Conservation (phyloP, 257 asterid species). For the Euphrasia confusa region DNA sequence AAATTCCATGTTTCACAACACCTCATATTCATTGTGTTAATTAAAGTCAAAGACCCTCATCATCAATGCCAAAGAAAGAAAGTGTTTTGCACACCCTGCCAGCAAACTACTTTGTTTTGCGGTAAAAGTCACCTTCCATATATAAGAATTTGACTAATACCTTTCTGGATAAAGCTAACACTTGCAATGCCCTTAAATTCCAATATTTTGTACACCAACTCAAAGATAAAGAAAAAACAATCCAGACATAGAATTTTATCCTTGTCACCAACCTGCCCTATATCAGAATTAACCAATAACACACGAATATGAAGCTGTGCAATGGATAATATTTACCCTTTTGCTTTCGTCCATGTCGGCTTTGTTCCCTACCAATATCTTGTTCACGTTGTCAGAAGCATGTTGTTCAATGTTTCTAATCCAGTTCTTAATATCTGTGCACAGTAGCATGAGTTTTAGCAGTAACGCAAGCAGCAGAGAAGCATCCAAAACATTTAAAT, state of each 20-base stretch:
- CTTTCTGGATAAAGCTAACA: neutral
- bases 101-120: too few species aligned
- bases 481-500: slow-evolving; percentile 2
- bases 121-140: too few species aligned
- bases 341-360: slow-evolving; percentile 29
- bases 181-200: neutral
- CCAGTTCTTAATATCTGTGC: slow-evolving; percentile 46
- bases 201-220: neutral
- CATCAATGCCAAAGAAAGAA: too few species aligned
- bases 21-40: neutral
- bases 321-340: slow-evolving; percentile 33
- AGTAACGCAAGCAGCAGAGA: slow-evolving; percentile 3
- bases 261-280: neutral
- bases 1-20: neutral
- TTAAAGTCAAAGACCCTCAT: neutral
- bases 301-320: neutral
- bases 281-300: neutral
- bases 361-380: slow-evolving; percentile 49
- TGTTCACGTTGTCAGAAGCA: slow-evolving; percentile 58
- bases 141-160: neutral
- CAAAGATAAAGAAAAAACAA: neutral
- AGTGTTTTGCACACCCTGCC: too few species aligned
- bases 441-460: slow-evolving; percentile 5
- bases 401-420: slow-evolving; percentile 54
- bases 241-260: neutral